Conservation (phyloP, 345 rosid genomes). For the Carallia pectinifolia region DNA sequence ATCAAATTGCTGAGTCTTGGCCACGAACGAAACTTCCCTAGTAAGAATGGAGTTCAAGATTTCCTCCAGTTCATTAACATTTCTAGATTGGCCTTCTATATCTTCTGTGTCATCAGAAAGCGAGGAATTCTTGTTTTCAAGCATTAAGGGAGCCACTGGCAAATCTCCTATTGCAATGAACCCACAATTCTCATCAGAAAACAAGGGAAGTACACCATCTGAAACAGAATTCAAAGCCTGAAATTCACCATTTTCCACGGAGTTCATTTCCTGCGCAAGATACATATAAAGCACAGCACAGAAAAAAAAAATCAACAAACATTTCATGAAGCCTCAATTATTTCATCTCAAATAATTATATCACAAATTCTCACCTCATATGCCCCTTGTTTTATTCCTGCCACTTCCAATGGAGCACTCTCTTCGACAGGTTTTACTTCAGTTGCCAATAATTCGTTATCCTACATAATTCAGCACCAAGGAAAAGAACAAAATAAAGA, state of each 20-base stretch:
- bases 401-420: conserved; percentile 13
- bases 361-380: conserved; percentile 23
- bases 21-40: conserved; percentile 25
- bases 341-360: background rate
- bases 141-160: conserved; percentile 28
- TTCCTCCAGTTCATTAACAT: conserved; percentile 11
- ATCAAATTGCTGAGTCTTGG: conserved; percentile 20
- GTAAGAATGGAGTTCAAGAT: conserved; percentile 7
- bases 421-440: conserved; percentile 8
- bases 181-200: conserved; percentile 41
- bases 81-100: conserved; percentile 2
- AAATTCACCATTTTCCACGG: conserved; percentile 32
- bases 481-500: background rate
- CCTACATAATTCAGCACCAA: conserved; percentile 11
- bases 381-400: conserved; percentile 19
- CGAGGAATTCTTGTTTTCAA: conserved; percentile 13
- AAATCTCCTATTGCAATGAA: conserved; percentile 27
- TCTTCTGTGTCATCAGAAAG: conserved; percentile 12
- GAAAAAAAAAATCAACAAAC: background rate
- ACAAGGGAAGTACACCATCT: conserved; percentile 37
- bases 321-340: conserved; percentile 1
- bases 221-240: conserved; percentile 36
- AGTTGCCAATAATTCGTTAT: conserved; percentile 8
- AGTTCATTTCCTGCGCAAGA: conserved; percentile 25
- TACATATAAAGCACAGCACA: background rate